A percentile compares a stretch with the other conserved stretches of the same genome.
Conservation (phyloP, 2,329 filamentous ascomycete genomes). For the Claviceps purpurea region DNA sequence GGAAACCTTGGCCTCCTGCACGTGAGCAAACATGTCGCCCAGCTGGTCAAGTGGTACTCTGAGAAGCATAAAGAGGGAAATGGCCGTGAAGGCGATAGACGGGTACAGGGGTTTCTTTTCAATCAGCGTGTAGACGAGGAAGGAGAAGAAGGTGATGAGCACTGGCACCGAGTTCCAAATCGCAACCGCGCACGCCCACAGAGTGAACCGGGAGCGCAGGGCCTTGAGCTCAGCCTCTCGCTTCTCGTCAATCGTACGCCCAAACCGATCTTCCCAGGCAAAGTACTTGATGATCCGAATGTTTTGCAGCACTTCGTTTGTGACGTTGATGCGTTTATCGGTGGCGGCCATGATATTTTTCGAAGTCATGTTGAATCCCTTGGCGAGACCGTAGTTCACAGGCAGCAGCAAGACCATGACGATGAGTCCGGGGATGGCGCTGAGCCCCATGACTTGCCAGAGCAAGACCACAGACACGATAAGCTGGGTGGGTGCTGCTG, state of each 20-base stretch:
- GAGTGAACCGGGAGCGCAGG: constrained; percentile 68
- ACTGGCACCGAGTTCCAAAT: constrained; percentile 95
- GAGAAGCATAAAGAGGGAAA: constrained; percentile 89
- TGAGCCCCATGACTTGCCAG: constrained; percentile 81
- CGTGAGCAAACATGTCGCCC: constrained; percentile 96
- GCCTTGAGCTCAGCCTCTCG: constrained; percentile 64
- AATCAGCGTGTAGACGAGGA: constrained; percentile 80
- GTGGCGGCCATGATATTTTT: constrained; percentile 87
- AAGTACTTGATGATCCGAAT: constrained; percentile 99
- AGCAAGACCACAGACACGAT: constrained; percentile 67
- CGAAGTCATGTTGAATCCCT: constrained; percentile 72
- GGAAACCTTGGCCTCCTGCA: constrained; percentile 94
- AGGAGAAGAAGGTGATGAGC: constrained; percentile 91
- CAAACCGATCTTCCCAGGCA: constrained; percentile 91
- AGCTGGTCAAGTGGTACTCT: constrained; percentile 89
- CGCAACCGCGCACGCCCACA: constrained; percentile 85
- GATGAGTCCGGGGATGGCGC: constrained; percentile 82
- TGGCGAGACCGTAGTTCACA: constrained; percentile 78
- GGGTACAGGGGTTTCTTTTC: constrained; percentile 83
- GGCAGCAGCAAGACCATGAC: constrained; percentile 84
- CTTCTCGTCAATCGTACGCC: constrained; percentile 78
- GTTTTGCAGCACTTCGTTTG: constrained; percentile 93
- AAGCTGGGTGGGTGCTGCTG: constrained; percentile 79
- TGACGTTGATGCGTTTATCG: constrained; percentile 89
- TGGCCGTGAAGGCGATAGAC: constrained; percentile 87